Base-by-base conservation (phyloP, 1,139 yeast species). In the Meyerozyma sp. region DNA sequence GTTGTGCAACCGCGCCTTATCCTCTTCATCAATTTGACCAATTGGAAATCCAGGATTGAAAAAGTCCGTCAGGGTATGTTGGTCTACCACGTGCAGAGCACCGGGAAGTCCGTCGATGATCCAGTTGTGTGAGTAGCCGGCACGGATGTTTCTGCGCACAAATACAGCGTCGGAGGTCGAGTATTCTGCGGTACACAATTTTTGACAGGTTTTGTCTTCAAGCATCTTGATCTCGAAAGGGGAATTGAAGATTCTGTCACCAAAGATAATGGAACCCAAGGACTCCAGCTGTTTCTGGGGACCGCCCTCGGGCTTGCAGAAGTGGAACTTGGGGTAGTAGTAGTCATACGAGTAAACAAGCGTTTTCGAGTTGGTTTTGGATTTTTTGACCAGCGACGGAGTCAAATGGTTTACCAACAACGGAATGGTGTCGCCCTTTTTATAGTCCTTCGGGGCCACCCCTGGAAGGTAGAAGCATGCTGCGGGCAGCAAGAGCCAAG, bases 81-180 rank as follows among this genome's bases (percentile, higher is more conserved):
- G 58, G 60, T 84, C 90, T 40, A 72, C 64, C 32, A 80, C 66
- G 42, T 63, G 61, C 55, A 76, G 77, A 4, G 96, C 96, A 16
- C 93, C 96, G 18, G 98, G 98, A 52, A 93, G 77, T 2, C 98
- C 97, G 63, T 93, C 99, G 48, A 93, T 71, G 44, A 91, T 73
- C 98, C 98, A 93, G 60, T 93, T 91, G 63, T 88, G 87, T 58
- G 77, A 79, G 62, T 88, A 93, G 5, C 93, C 91, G 42, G 90
- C 89, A 52, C 82, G 74, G 52, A 93, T 85, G 57, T 86, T 78
- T 55, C 85, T 75, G 60, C 82, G 83, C 41, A 90, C 87, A 59
- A 90, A 90, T 3, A 73, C 73, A 1, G 89, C 75, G 58, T 89
- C 96, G 6, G 77, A 61, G 29, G 77, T 74, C 32, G 83, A 73